Evolutionary conservation across 768 basidiomycete genomes (phyloP).

Genomic region (Chalciporus piperatus): DNA sequence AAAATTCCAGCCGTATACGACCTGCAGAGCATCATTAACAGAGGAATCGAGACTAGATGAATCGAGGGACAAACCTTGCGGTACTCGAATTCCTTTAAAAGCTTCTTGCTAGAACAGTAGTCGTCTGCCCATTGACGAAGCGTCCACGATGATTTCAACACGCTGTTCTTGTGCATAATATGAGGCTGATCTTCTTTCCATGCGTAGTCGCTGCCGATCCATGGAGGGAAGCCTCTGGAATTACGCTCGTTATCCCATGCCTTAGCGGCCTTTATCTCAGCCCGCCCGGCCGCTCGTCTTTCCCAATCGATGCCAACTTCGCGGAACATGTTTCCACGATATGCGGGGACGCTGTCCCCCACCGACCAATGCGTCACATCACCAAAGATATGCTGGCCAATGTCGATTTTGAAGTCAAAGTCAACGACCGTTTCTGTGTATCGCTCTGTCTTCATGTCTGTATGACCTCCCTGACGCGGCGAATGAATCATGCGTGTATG

Average conservation of each 20-base stretch:
- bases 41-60: not conserved
- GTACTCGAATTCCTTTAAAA: conserved; percentile 77
- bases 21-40: conserved; percentile 35
- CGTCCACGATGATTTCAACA: conserved; percentile 55
- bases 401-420: conserved; percentile 66
- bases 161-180: conserved; percentile 19
- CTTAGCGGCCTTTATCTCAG: conserved; percentile 42
- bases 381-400: conserved; percentile 41
- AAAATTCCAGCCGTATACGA: conserved; percentile 61
- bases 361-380: conserved; percentile 55
- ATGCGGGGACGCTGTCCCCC: conserved; percentile 60
- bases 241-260: conserved; percentile 45
- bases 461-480: conserved; percentile 32
- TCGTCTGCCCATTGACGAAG: conserved; percentile 80
- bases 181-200: conserved; percentile 32
- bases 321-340: conserved; percentile 59
- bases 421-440: conserved; percentile 61
- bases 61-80: conserved; percentile 46
- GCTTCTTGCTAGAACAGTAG: conserved; percentile 68
- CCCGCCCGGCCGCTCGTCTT: conserved; percentile 39
- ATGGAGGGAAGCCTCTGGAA: conserved; percentile 52
- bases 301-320: conserved; percentile 46
- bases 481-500: conserved; percentile 45
- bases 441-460: conserved; percentile 40
- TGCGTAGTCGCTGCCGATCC: conserved; percentile 37